A percentile compares a stretch with the other conserved stretches of the same genome.
Evolutionary conservation across 2,329 filamentous ascomycete genomes (phyloP).

Genomic region (Cytospora mali): DNA sequence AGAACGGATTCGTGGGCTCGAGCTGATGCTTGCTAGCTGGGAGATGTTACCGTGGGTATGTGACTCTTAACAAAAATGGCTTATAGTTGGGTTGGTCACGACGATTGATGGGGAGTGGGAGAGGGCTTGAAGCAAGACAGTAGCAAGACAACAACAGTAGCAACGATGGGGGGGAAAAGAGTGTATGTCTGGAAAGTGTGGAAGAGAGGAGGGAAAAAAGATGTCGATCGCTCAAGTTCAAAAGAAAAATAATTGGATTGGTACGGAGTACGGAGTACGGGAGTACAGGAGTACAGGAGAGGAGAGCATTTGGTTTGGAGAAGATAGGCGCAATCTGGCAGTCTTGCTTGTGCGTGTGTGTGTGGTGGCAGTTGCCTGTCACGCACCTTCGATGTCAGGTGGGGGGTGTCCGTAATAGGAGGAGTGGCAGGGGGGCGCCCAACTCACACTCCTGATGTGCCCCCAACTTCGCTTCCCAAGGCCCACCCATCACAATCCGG

Average conservation of each 20-base stretch:
- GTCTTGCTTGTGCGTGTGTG: constrained; percentile 10
- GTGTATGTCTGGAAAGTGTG: constrained; percentile 8
- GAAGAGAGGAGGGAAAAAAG: constrained; percentile 24
- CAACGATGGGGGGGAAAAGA: constrained; percentile 18
- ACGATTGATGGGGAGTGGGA: constrained; percentile 27
- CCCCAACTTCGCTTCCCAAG: background rate
- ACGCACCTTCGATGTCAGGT: constrained; percentile 19
- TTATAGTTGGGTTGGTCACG: constrained; percentile 18
- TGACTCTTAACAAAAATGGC: constrained; percentile 13
- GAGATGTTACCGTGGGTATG: constrained; percentile 15
- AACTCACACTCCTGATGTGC: background rate
- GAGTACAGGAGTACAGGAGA: constrained; percentile 13
- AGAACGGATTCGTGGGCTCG: constrained; percentile 19
- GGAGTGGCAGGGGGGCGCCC: constrained; percentile 9
- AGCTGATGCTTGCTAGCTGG: constrained; percentile 14
- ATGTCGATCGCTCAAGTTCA: constrained; percentile 23
- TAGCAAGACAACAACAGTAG: constrained; percentile 13
- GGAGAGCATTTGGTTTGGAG: background rate
- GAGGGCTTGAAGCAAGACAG: constrained; percentile 29
- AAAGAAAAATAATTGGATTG: constrained; percentile 17
- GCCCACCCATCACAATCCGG: background rate
- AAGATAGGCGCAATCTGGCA: constrained; percentile 16
- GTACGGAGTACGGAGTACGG: constrained; percentile 18
- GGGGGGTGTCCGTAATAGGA: constrained; percentile 24
- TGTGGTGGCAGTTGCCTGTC: constrained; percentile 1